Base-by-base conservation (phyloP, 2,329 filamentous ascomycete species). In the Verticillium dahliae region DNA sequence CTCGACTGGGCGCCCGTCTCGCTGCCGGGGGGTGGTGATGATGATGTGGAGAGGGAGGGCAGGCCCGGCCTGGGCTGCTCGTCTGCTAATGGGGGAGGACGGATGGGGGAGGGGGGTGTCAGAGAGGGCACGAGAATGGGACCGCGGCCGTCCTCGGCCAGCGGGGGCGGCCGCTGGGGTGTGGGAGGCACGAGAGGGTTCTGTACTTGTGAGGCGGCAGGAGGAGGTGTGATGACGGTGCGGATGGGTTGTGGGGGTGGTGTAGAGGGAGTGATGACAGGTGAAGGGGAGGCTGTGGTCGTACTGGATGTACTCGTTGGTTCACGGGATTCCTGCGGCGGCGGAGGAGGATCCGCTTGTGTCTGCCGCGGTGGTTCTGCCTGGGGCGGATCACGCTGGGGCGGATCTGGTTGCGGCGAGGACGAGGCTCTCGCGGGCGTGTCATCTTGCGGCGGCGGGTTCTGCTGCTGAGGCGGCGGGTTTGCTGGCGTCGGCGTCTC, bases 81-180 rank as follows among this genome's bases (percentile, higher is more conserved):
- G 38, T 35, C 58, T 59, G 35, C 57, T 33, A 45, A 15, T 33
- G 27, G 56, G 58, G 61, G 60, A 60, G 45, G 59, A 27, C 65
- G 57, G 34, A 54, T 61, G 45, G 52, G 18, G 61, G 61, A 58
- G 33, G 61, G 57, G 31, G 63, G 45, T 22, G 45, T 50, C 45
- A 50, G 45, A n/a, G 45, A 50, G 18, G 45, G 45, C 45, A 50
- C 22, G 45, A 50, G n/a, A 27, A 50, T 27, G 45, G 45, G 45
- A 9, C 45, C 45, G 22, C 45, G 45, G 18, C 45, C 45, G n/a
- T 50, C 45, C 18, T 50, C 45, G 1, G 45, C 45, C 3, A 50
- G 45, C 22, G 45, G 45, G 22, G 45, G 45, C 18, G 45, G 45
- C 45, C 45, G 27, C 34, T 56, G 27, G 13, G 27, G 54, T 3